A percentile compares a stretch with the other conserved stretches of the same genome.
These are phyloP conservation scores for Trichoderma aggressivum DNA, from an alignment of 2,329 filamentous ascomycete genomes.

Conservation along the genomic window DNA sequence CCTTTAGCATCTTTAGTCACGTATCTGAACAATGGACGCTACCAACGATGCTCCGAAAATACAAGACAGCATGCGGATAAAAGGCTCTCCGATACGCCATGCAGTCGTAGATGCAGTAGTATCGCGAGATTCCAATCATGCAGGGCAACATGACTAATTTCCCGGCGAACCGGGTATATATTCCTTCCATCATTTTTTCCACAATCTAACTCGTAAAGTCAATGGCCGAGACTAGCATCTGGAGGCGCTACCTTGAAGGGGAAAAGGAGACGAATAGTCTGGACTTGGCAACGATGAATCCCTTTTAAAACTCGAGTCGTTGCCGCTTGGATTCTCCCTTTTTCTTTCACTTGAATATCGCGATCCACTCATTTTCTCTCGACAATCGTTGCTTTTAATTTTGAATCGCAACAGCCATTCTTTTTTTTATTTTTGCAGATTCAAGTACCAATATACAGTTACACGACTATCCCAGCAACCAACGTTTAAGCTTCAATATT, in stretches of 20 bases:
- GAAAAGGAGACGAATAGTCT: neutral
- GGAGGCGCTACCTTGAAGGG: neutral
- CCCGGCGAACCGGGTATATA: neutral
- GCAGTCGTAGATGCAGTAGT: neutral
- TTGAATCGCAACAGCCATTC: neutral
- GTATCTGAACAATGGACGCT: neutral
- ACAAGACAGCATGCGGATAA: too few species aligned
- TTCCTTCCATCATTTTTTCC: neutral
- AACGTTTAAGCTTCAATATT: neutral
- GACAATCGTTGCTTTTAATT: neutral
- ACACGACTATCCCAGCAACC: neutral
- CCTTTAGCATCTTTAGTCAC: neutral
- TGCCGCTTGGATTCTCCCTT: neutral
- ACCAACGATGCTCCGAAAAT: neutral
- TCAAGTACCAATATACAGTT: neutral
- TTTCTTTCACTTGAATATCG: neutral
- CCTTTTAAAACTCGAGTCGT: neutral
- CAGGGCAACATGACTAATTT: neutral
- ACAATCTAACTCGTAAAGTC: constrained; percentile 1
- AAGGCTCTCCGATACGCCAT: neutral
- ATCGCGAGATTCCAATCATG: neutral
- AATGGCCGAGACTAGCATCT: constrained; percentile 12
- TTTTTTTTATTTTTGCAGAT: neutral
- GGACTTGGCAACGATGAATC: neutral
- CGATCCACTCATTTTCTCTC: neutral